Conservation (phyloP, 1,284 basidiomycete genomes). For the Mycena sp. region DNA sequence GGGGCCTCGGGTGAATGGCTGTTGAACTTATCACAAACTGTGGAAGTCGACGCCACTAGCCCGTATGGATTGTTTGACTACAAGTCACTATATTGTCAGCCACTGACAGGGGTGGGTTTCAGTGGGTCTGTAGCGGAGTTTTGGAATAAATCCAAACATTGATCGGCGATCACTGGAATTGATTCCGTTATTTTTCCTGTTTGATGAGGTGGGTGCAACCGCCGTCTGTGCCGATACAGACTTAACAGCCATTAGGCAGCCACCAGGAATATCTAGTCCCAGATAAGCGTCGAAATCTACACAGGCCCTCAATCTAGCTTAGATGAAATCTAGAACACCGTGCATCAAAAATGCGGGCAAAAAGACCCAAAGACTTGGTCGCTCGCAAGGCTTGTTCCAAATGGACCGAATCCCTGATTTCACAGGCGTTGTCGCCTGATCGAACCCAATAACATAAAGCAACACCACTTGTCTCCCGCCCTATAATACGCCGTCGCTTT, state of each 20-base stretch:
- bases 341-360: neutral
- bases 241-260: neutral
- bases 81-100: too few relatives aligned
- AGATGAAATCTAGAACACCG: slow-evolving; percentile 26
- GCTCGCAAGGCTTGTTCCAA: slow-evolving; percentile 10
- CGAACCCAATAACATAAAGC: slow-evolving; percentile 26
- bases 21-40: too few relatives aligned
- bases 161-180: slow-evolving; percentile 16
- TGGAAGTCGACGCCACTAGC: slow-evolving; percentile 21
- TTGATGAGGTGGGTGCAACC: slow-evolving; percentile 19
- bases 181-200: neutral
- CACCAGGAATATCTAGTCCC: neutral
- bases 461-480: slow-evolving; percentile 10
- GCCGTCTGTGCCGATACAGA: slow-evolving; percentile 17
- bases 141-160: slow-evolving; percentile 17
- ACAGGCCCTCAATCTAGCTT: slow-evolving; percentile 24
- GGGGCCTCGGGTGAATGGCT: neutral
- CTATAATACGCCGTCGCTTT: slow-evolving; percentile 36
- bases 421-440: slow-evolving; percentile 26
- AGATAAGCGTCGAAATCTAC: slow-evolving; percentile 4
- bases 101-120: slow-evolving; percentile 17
- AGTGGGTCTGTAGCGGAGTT: slow-evolving; percentile 1
- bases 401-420: slow-evolving; percentile 25
- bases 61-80: slow-evolving; percentile 23
- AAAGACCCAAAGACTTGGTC: neutral